Conservation (phyloP, 2,329 filamentous ascomycete species). For the Sordariomycetes sp. region DNA sequence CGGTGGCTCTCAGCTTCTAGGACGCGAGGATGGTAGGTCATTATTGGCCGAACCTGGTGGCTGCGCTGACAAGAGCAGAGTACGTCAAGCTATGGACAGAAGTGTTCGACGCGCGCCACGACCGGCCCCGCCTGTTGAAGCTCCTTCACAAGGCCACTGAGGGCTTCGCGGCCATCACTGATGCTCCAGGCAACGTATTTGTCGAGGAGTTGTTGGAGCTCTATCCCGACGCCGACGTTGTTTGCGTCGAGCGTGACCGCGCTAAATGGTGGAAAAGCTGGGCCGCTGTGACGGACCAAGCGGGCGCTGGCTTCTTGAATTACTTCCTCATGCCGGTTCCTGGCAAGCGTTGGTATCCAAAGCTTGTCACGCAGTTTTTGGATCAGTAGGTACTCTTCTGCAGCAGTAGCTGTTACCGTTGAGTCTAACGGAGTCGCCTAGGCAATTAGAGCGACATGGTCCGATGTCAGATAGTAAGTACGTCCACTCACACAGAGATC, state of each 20-base stretch:
- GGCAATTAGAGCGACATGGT: neutral
- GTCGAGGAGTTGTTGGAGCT: conserved; percentile 34
- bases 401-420: too few relatives aligned
- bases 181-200: conserved; percentile 30
- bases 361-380: conserved; percentile 4
- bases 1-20: conserved; percentile 29
- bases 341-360: conserved; percentile 7
- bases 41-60: neutral
- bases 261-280: conserved; percentile 24
- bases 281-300: conserved; percentile 8
- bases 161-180: conserved; percentile 37
- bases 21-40: conserved; percentile 22
- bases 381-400: conserved; percentile 2
- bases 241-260: conserved; percentile 27
- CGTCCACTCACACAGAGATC: too few relatives aligned
- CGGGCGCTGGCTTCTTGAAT: conserved; percentile 3
- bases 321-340: conserved; percentile 7
- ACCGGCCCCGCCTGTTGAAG: conserved; percentile 15
- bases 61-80: conserved; percentile 1
- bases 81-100: conserved; percentile 16
- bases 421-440: neutral
- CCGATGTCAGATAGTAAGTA: neutral
- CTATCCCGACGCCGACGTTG: conserved; percentile 38
- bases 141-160: conserved; percentile 24
- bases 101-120: conserved; percentile 12